Evolutionary conservation across 78 protist genomes (phyloP), one percentile per base, ranked within the genome.

Genomic region (Planoprotostelium fungivorum): DNA sequence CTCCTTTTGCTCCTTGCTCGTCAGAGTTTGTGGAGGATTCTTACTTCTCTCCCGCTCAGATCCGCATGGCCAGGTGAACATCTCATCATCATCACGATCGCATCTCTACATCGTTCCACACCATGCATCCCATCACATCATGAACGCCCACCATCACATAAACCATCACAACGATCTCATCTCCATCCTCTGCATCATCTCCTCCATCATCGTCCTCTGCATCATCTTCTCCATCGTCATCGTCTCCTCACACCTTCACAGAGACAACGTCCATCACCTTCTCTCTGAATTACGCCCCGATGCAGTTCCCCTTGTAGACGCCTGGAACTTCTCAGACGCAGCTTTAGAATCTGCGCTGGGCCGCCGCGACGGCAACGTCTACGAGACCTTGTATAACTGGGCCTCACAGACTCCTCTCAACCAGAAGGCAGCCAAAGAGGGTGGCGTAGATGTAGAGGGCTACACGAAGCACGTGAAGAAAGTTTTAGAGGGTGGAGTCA

Each of bases 231-330:
- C n/a, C n/a, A n/a, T n/a, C n/a, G n/a, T n/a, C n/a, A n/a, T n/a
- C n/a, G n/a, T n/a, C n/a, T n/a, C n/a, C n/a, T n/a, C n/a, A n/a
- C n/a, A n/a, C n/a, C n/a, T n/a, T 10, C 1, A 25, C 90, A 23
- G 88, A 28, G 36, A 63, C 34, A 10, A 63, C 25, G 16, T 89
- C n/a, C 89, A n/a, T 37, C 34, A 34, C n/a, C 63, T 63, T 5
- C n/a, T 39, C 37, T 38, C 38, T 31, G 34, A 63, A 38, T 38
- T 92, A 28, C 39, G 94, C n/a, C 94, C 94, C 1, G 84, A 92
- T 37, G 89, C 93, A 28, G 84, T 95, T 0, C 85, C 93, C 29
- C 86, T 93, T n/a, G 94, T 91, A 5, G 97, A 95, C 83, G 38
- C 95, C 28, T 95, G 89, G 29, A 92, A 84, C 51, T 29, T 89